A percentile compares a stretch with the other conserved stretches of the same genome.
phyloP scores from a whole-genome alignment of 2,329 filamentous ascomycete genomes.

The Orbilia quercus region DNA sequence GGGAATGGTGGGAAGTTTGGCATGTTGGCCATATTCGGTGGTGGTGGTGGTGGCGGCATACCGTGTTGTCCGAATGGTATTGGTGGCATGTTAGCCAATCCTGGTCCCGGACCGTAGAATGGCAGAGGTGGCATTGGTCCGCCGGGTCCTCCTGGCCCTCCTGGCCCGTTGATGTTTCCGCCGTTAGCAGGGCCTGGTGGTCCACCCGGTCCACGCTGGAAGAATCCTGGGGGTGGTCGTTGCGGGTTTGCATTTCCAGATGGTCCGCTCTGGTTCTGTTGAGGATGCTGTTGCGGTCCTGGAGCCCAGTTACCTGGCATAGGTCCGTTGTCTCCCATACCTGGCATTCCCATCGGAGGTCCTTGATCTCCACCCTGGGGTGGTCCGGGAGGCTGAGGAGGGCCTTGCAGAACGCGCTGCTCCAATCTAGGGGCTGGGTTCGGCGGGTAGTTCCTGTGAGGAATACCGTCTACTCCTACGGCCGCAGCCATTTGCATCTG shows the following conservation, averaged over 20 bases:
- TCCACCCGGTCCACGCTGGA: constrained; percentile 43
- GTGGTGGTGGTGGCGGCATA: constrained; percentile 52
- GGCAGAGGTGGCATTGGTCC: constrained; percentile 54
- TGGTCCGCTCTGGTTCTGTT: constrained; percentile 31
- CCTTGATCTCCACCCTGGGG: constrained; percentile 43
- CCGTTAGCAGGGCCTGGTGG: constrained; percentile 49
- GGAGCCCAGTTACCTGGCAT: constrained; percentile 51
- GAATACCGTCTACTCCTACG: constrained; percentile 27
- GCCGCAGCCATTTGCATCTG: constrained; percentile 46
- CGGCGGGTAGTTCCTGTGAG: constrained; percentile 45
- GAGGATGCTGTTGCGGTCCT: constrained; percentile 38
- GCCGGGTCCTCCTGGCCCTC: constrained; percentile 33
- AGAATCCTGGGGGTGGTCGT: constrained; percentile 52
- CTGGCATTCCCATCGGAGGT: constrained; percentile 50
- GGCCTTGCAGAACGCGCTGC: constrained; percentile 43
- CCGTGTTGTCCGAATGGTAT: constrained; percentile 52
- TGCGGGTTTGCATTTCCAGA: constrained; percentile 41
- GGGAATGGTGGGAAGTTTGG: constrained; percentile 48
- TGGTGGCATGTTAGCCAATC: constrained; percentile 48
- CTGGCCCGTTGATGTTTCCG: constrained; percentile 47
- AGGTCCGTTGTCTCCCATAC: constrained; percentile 51
- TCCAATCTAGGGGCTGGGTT: constrained; percentile 51
- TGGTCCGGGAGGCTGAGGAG: constrained; percentile 42
- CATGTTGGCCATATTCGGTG: constrained; percentile 51
- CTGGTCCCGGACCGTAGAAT: constrained; percentile 50